These are phyloP conservation scores for Aspergillus sp. DNA, from an alignment of 2,329 filamentous ascomycete genomes.

Conservation along the genomic window DNA sequence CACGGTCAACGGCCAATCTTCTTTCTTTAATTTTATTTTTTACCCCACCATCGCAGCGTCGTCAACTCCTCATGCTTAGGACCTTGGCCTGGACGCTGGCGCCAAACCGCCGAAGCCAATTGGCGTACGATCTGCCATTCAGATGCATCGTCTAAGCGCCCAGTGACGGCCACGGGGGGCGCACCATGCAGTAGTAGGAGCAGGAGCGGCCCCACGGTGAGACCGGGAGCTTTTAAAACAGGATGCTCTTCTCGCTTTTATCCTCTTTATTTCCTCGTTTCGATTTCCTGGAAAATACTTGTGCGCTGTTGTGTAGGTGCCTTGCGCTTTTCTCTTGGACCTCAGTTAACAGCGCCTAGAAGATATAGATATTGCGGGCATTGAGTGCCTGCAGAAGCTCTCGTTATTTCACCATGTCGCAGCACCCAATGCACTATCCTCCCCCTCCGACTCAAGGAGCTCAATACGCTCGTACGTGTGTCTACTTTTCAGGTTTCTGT, in stretches of 20 bases:
- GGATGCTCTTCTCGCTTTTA: neutral
- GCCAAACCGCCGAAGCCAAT: constrained; percentile 7
- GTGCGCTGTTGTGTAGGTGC: no score
- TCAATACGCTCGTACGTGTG: constrained; percentile 18
- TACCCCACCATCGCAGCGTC: neutral
- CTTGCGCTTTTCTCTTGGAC: no score
- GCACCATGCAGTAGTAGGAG: constrained; percentile 14
- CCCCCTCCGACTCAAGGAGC: constrained; percentile 26
- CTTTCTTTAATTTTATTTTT: no score
- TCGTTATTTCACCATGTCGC: constrained; percentile 7
- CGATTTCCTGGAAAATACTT: no score
- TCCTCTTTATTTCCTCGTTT: no score
- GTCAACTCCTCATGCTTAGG: neutral
- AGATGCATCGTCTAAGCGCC: constrained; percentile 16
- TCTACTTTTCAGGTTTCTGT: neutral
- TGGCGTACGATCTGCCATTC: constrained; percentile 6
- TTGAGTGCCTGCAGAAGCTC: neutral
- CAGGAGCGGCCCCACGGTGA: constrained; percentile 2
- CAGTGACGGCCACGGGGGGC: neutral
- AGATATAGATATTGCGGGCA: neutral
- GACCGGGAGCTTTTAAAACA: constrained; percentile 4
- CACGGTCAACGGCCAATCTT: no score
- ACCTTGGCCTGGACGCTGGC: neutral
- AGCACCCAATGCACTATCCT: constrained; percentile 19
- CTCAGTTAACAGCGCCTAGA: no score